Evolutionary conservation across 306 rosid species (phyloP), one percentile per base, ranked within the genome.

Genomic region (Rubus parviflorus): DNA sequence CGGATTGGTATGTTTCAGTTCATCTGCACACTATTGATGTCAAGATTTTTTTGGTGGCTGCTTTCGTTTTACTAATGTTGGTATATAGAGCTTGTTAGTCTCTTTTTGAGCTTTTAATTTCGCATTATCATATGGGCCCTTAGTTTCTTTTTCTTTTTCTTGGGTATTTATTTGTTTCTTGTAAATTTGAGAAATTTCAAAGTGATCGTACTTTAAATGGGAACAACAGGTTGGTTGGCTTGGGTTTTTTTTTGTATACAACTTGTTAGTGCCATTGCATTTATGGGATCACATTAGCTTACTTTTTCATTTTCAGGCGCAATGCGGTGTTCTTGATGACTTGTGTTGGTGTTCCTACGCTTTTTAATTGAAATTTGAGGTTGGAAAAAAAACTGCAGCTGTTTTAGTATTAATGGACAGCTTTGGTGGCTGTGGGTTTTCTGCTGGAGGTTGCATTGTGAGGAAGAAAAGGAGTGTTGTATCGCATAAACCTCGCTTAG

Each of bases 391-490:
- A n/a, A 30, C 19, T 62, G 69, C 22, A 0, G 47, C 20, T 41
- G 35, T 51, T 41, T 70, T n/a, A 2, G 63, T 10, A 43, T n/a
- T 43, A 25, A 83, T 86, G 87, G 83, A 83, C 75, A 69, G 67
- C 40, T 67, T 70, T 20, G 68, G 68, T 58, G 83, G 83, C 3
- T 46, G 66, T 46, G 85, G 80, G 48, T 54, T 70, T 46, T 35
- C 57, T 35, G 80, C 52, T 69, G 75, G 57, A 47, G 66, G 74
- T 52, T 70, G 75, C 4, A 12, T 61, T 12, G 56, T 73, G 40
- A 83, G 77, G 79, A 81, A 79, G 81, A 83, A 81, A 75, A 83
- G 90, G 74, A 83, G 87, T 64, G 40, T 38, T n/a, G 35, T 51
- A 17, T 62, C 79, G 14, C 82, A 81, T 12, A 77, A 74, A 69